Evolutionary conservation across 2,329 filamentous ascomycete species (phyloP), one percentile per base, ranked within the genome.

Genomic region (Diaporthe vaccinii): DNA sequence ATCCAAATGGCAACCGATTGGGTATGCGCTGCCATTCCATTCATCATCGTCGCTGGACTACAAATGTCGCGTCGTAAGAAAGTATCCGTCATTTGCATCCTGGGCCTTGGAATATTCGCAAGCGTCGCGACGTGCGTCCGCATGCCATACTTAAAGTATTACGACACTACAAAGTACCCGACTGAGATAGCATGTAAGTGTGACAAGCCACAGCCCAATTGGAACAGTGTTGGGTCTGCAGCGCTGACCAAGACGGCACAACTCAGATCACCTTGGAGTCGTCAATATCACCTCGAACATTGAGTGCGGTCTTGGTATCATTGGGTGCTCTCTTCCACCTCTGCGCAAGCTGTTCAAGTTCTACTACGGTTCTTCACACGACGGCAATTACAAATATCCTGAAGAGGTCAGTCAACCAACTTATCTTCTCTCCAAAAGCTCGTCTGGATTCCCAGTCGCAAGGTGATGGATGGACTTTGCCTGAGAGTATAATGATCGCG

Each of bases 11-110:
- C 39, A 4, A 61, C 58, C n/a, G 58, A 61, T 20, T 61, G 58
- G 58, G 58, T 61, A 3, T 61, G 58, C 36, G 36, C 58, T 20
- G n/a, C 22, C 36, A 25, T 61, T 28, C 58, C 58, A 25, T 61
- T 61, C n/a, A 10, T 61, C n/a, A 61, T 61, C 20, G 58, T 61
- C 8, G 58, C 58, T 14, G 58, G 58, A n/a, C n/a, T 61, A 28
- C 58, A 61, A 14, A 61, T 61, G 58, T 61, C 58, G n/a, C 58
- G 58, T 28, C 58, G 58, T 36, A 61, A 61, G 36, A 61, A 61
- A 10, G 58, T 61, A 25, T 61, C 58, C n/a, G 58, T 61, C 36
- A 61, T 44, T n/a, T 61, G 58, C 36, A 61, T 44, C 20, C 14
- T 61, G 12, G 36, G 58, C n/a, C 58, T 61, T 20, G 58, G 58